These are phyloP conservation scores for Phyllosticta citrichinensis DNA, from an alignment of 2,329 filamentous ascomycete genomes.

Conservation along the genomic window DNA sequence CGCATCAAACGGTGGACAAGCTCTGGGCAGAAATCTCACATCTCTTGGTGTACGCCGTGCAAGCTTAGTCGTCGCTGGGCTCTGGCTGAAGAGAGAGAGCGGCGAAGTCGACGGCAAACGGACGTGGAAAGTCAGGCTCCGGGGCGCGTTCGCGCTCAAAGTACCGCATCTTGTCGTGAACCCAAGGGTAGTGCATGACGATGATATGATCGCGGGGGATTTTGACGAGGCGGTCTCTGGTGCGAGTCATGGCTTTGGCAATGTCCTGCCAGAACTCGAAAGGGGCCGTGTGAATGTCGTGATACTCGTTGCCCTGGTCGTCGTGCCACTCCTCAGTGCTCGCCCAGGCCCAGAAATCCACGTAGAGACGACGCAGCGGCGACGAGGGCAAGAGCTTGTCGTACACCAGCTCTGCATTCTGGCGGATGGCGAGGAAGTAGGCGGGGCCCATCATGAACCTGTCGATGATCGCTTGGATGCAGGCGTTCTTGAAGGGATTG, in stretches of 20 bases:
- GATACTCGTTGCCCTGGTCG: not conserved
- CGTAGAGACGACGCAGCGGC: not conserved
- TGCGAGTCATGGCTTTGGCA: not conserved
- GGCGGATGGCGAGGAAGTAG: not conserved
- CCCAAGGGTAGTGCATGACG: not conserved
- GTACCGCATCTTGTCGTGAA: not conserved
- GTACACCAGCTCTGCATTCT: not conserved
- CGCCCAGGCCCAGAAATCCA: not conserved
- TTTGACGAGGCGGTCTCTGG: not conserved
- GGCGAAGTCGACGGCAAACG: not conserved
- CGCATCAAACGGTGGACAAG: too few relatives aligned
- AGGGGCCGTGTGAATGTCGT: not conserved
- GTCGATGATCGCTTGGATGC: conserved; percentile 15
- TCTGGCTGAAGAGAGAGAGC: not conserved
- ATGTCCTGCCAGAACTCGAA: not conserved
- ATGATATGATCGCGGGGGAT: not conserved
- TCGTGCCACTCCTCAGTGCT: not conserved
- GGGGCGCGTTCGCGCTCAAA: not conserved
- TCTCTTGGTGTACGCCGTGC: too few relatives aligned
- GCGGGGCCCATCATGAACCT: not conserved
- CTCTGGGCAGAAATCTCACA: too few relatives aligned
- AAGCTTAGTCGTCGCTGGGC: too few relatives aligned
- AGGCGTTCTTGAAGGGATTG: conserved; percentile 17
- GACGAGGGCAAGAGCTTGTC: not conserved
- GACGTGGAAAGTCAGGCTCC: too few relatives aligned